phyloP scores from a whole-genome alignment of 2,329 filamentous ascomycete species.

The Tolypocladium amazonense region DNA sequence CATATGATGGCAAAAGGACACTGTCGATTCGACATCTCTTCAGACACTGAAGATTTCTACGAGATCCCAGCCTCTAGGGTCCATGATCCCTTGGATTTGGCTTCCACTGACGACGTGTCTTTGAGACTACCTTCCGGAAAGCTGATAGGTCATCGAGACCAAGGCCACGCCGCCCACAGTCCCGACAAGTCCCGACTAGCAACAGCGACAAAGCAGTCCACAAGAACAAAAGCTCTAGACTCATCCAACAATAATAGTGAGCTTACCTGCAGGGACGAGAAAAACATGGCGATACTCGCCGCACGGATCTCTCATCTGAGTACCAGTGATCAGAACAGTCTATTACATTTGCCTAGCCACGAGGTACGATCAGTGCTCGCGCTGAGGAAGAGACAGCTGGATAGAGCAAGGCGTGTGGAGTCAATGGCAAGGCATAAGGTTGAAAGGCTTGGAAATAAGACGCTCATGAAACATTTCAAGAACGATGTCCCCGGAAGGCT shows the following conservation, averaged over 20 bases:
- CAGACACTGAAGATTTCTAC: conserved; percentile 31
- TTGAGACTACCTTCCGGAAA: conserved; percentile 23
- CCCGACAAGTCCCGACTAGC: neutral
- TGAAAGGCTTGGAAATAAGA: conserved; percentile 6
- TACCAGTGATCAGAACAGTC: conserved; percentile 6
- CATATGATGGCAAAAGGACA: conserved; percentile 41
- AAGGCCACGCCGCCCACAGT: neutral
- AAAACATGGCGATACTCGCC: neutral
- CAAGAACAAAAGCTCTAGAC: neutral
- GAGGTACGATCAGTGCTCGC: conserved; percentile 9
- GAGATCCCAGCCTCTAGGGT: conserved; percentile 11
- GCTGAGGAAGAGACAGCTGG: conserved; percentile 4
- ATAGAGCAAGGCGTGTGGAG: conserved; percentile 5
- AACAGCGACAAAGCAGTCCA: neutral
- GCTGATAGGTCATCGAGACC: conserved; percentile 15
- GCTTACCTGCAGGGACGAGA: neutral
- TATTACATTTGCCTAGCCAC: conserved; percentile 7
- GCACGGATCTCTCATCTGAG: conserved; percentile 6
- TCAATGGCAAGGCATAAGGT: conserved; percentile 6
- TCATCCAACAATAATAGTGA: neutral
- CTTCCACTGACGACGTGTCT: neutral
- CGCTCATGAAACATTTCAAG: conserved; percentile 8
- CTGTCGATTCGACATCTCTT: conserved; percentile 29
- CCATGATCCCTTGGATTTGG: neutral
- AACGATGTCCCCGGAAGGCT: neutral